Base-by-base conservation (phyloP, 805 yeast species). In the Saccharomycopsis sp. region DNA sequence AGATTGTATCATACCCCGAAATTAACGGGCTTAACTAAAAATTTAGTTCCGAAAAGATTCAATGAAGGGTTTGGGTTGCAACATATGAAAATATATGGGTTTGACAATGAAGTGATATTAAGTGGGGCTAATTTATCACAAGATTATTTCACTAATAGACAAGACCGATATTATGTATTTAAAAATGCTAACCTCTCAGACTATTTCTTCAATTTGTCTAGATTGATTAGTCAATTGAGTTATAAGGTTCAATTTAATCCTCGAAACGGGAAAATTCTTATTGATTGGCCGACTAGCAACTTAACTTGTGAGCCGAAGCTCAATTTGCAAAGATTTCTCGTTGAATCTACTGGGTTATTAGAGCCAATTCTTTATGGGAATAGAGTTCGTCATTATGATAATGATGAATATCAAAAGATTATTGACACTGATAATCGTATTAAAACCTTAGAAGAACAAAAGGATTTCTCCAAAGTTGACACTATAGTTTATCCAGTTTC, bases 11-110 rank as follows among this genome's bases (percentile, higher is more conserved):
- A 84, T 55, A 90, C 98, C 0, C 98, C 98, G 0, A 81, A 81
- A 51, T 70, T 85, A 53, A 66, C 72, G 32, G 95, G 95, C 0
- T 57, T 85, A 48, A 72, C 75, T 45, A 79, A 80, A 56, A 53
- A 64, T 6, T 38, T 84, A 36, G 70, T 87, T 2, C 98, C 98
- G 0, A 81, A 74, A 48, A 72, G 98, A 51, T 70, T 90, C 51
- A 88, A 89, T 61, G 98, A 93, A 64, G 89, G 94, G 3, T 70
- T 74, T 54, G 98, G 98, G 0, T 71, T 93, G 41, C 98, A 93
- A 61, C 98, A 93, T 59, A 93, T 93, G 97, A 93, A 93, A 60
- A 72, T 93, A 23, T 93, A 93, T 60, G 98, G 98, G 1, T 79
- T 89, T 56, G 98, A 93, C 60, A 78, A 87, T 56, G 96, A 89